phyloP scores from a whole-genome alignment of 1,139 yeast species.

The Pichia sp. region DNA sequence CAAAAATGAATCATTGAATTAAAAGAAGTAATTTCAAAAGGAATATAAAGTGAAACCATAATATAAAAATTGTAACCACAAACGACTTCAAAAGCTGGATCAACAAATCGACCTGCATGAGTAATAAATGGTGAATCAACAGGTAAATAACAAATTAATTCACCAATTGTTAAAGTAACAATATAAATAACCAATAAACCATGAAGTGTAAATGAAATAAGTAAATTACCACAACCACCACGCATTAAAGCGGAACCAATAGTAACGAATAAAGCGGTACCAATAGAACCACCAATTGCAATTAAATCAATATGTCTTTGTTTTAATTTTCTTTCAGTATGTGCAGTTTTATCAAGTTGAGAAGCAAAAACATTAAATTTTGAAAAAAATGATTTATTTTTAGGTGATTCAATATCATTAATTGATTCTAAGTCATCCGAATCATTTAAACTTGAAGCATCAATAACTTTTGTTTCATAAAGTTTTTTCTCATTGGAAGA shows the following conservation, averaged over 20 bases:
- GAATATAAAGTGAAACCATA: constrained; percentile 43
- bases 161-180: constrained; percentile 42
- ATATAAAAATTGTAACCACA: constrained; percentile 43
- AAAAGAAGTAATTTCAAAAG: constrained; percentile 47
- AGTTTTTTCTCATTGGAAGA: neutral
- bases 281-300: constrained; percentile 77
- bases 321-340: constrained; percentile 23
- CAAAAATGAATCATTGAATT: constrained; percentile 45
- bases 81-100: constrained; percentile 45
- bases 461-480: neutral
- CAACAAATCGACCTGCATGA: constrained; percentile 48
- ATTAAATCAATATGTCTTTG: constrained; percentile 66
- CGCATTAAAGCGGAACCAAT: constrained; percentile 57
- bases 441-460: neutral
- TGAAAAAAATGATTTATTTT: neutral
- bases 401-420: neutral
- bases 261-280: constrained; percentile 70
- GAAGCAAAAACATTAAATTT: neutral
- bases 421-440: neutral
- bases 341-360: constrained; percentile 2
- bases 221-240: constrained; percentile 73
- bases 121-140: constrained; percentile 44
- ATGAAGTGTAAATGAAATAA: constrained; percentile 56
- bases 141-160: constrained; percentile 44
- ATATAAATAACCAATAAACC: constrained; percentile 31